Base-by-base conservation (phyloP, 106 monocot species). In the Dendrobium catenatum region DNA sequence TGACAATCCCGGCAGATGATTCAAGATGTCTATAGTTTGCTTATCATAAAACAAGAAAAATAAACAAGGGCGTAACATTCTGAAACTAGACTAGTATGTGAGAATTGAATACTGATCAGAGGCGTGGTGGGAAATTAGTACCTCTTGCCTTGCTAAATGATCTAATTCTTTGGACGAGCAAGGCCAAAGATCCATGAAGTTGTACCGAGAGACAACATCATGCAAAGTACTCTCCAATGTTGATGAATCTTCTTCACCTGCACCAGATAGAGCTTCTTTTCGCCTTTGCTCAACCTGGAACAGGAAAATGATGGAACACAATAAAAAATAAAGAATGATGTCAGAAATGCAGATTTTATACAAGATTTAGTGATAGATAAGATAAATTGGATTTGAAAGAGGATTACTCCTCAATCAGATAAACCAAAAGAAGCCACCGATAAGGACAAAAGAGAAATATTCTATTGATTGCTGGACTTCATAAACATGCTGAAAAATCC, bases 101-200 rank as follows among this genome's bases (percentile, higher is more conserved):
- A 73, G 17, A 73, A 40, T 17, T 41, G 9, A 68, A 10, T 68
- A 16, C 70, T 44, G 37, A 74, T 74, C 9, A 44, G 74, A 44
- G 19, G 74, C 8, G 1, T 73, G 20, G 13, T 74, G 2, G 0
- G 41, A 27, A 70, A 70, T n/a, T 24, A 49, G 13, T 84, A 98
- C 98, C 95, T 98, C 88, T 81, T 98, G 95, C 76, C 89, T 85
- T 79, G 89, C 83, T 72, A 98, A 84, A 86, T 93, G 88, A 89
- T 98, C 95, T 58, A 98, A 72, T 68, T 98, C 98, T 80, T 93
- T 95, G 37, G 91, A 87, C 79, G 98, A 92, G 80, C 98, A 95
- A 83, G 98, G 98, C 86, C 89, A 95, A 81, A 98, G 93, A 91
- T 98, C 93, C 89, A 88, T 91, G 86, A 88, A 98, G 78, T 90